A percentile compares a stretch with the other conserved stretches of the same genome.
Conservation (phyloP, 352 stramenopile genomes). For the Phytophthora niederhauseri region DNA sequence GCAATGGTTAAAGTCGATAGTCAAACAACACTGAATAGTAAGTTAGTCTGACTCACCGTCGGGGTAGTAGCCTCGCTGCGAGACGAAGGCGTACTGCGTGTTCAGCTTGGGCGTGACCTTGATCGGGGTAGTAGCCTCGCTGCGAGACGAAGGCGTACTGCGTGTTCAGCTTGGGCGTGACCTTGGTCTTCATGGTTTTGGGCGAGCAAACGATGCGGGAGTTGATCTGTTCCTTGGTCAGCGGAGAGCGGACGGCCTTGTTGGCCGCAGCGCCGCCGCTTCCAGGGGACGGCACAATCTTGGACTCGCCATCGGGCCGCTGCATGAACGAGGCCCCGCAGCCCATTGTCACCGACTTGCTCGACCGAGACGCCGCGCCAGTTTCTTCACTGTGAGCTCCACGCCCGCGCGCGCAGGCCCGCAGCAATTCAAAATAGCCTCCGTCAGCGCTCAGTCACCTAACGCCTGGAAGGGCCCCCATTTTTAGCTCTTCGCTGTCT, state of each 20-base stretch:
- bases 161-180: conserved; percentile 69
- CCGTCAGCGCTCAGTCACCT: background rate
- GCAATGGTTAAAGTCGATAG: background rate
- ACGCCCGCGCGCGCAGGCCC: background rate
- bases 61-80: conserved; percentile 95
- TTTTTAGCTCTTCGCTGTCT: conserved; percentile 14
- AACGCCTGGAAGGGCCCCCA: conserved; percentile 7
- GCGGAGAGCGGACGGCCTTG: conserved; percentile 63
- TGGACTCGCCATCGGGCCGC: conserved; percentile 48
- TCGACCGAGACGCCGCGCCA: conserved; percentile 1
- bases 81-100: conserved; percentile 93
- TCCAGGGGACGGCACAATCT: conserved; percentile 42
- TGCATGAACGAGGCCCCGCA: conserved; percentile 71
- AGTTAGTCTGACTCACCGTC: conserved; percentile 52
- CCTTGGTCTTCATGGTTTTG: conserved; percentile 63
- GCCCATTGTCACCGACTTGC: conserved; percentile 46
- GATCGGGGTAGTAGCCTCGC: conserved; percentile 94
- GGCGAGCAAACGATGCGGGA: conserved; percentile 84
- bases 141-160: conserved; percentile 95
- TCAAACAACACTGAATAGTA: background rate
- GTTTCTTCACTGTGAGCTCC: conserved; percentile 23
- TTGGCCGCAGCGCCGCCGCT: conserved; percentile 2
- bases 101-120: conserved; percentile 69
- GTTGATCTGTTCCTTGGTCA: conserved; percentile 88
- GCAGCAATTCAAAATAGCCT: conserved; percentile 17